Base-by-base conservation (phyloP, 2,329 filamentous ascomycete species). In the Gaeumannomyces sp. region DNA sequence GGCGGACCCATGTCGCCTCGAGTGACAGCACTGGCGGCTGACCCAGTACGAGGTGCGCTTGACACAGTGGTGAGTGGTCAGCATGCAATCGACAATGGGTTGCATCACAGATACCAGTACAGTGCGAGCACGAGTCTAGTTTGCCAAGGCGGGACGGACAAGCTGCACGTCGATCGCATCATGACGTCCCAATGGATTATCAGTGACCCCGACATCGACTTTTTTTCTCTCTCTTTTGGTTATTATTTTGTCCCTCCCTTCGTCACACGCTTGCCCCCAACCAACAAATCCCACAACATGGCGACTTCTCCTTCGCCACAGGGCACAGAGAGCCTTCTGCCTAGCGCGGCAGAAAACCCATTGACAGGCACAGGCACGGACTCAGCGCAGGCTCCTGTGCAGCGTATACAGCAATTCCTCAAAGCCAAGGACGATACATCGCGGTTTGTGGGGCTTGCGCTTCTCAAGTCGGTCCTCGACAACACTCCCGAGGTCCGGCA, bases 381-480 rank as follows among this genome's bases (percentile, higher is more conserved):
- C n/a, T 5, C 45, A 53, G 45, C 10, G 8, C 45, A 53, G 64
- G 64, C 14, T 69, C 73, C 0, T 38, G 45, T 85, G 63, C 75
- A 80, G 62, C 83, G 83, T 69, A 81, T 89, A 64, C 78, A 84
- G 68, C 70, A 77, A 1, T 79, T 89, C 3, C 79, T 91, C 45
- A 77, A 78, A 64, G 75, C 83, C 64, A 86, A 85, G 66, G 83
- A 89, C 71, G 88, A 91, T 71, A 90, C 88, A 0, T 85, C 86
- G 27, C 82, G 85, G 70, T 90, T 91, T 69, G 87, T 89, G 56
- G 88, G 87, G 10, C 77, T 91, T 28, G 85, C 87, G 1, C 79
- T 90, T 28, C 79, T 90, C 62, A 89, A 87, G 70, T 84, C 85
- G n/a, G 75, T 88, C 16, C 79, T 91, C 38, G 87, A 90, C 73